phyloP scores from a whole-genome alignment of 2,329 filamentous ascomycete genomes.

The Rhynchosporium secalis region DNA sequence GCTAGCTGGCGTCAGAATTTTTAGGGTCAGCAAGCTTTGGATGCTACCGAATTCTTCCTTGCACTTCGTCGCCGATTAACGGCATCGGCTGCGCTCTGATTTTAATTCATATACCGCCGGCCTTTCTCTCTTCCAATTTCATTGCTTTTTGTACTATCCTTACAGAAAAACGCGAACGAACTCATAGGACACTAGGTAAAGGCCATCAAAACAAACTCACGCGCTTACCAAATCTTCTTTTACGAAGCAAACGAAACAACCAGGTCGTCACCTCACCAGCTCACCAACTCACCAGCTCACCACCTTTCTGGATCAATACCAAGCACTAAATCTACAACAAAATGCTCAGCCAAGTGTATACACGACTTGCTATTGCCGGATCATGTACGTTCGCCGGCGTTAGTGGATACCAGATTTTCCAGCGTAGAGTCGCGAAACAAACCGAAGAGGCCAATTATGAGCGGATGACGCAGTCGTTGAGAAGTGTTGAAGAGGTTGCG shows the following conservation, averaged over 20 bases:
- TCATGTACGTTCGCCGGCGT: not conserved
- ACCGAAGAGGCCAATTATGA: constrained; percentile 12
- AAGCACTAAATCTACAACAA: not conserved
- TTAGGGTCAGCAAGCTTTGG: too few species aligned
- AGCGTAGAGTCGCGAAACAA: constrained; percentile 3
- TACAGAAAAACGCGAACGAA: too few species aligned
- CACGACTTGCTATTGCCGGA: constrained; percentile 5
- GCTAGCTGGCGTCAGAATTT: not conserved
- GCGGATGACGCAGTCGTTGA: constrained; percentile 2
- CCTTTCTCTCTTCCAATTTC: too few species aligned
- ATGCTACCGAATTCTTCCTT: too few species aligned
- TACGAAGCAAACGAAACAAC: too few species aligned
- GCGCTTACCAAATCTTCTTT: too few species aligned
- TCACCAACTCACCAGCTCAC: not conserved
- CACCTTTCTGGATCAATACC: not conserved
- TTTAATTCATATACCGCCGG: too few species aligned
- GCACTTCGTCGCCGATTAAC: too few species aligned
- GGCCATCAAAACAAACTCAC: too few species aligned
- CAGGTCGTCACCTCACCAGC: not conserved
- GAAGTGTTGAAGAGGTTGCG: constrained; percentile 4
- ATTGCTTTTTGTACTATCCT: too few species aligned
- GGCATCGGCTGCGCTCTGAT: too few species aligned
- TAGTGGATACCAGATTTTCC: constrained; percentile 2
- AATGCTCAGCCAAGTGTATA: not conserved
- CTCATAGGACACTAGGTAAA: too few species aligned